Evolutionary conservation across 2,329 filamentous ascomycete species (phyloP), one percentile per base, ranked within the genome.

Genomic region (Hirsutella minnesotensis): DNA sequence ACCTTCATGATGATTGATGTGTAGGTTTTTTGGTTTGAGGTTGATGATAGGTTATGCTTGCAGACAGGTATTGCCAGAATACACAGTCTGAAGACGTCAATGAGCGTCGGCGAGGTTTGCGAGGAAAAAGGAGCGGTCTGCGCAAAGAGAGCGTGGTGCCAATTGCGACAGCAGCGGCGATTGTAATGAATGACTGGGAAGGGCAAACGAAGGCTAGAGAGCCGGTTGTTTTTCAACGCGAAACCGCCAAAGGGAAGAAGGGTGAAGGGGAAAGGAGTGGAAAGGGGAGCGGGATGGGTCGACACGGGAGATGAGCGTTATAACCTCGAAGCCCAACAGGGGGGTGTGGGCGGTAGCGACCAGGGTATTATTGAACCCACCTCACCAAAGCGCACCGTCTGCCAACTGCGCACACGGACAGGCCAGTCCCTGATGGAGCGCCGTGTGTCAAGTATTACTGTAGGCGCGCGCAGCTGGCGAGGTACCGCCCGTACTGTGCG

Each of bases 1-100:
- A 67, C 54, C 60, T 68, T 68, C 66, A 69, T 68, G 41, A 49
- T 63, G 50, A 40, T 36, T 43, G 39, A 41, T 10, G 22, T 21
- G 18, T 3, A 40, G 34, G 24, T 18, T 24, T 29, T 29, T 45
- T 44, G 39, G 12, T n/a, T 21, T 18, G 19, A 9, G n/a, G 3
- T 19, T 20, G 35, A 37, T 37, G 20, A n/a, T n/a, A n/a, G n/a
- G 18, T 9, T 5, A 19, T 37, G n/a, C 16, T 19, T 22, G 5
- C 30, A 19, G 33, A 30, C 34, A 27, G 12, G 27, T 44, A 46
- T 44, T 46, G 24, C 41, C 45, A 44, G 45, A 49, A 46, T 48
- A 46, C 40, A 20, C 35, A 18, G 16, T 18, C 15, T 35, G 13
- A 18, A 18, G 13, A 18, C 15, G 33, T 35, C 18, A 35, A 35